Evolutionary conservation across 192 early-diverging fungal species (phyloP), one percentile per base, ranked within the genome.

Genomic region (Coemansia sp.): DNA sequence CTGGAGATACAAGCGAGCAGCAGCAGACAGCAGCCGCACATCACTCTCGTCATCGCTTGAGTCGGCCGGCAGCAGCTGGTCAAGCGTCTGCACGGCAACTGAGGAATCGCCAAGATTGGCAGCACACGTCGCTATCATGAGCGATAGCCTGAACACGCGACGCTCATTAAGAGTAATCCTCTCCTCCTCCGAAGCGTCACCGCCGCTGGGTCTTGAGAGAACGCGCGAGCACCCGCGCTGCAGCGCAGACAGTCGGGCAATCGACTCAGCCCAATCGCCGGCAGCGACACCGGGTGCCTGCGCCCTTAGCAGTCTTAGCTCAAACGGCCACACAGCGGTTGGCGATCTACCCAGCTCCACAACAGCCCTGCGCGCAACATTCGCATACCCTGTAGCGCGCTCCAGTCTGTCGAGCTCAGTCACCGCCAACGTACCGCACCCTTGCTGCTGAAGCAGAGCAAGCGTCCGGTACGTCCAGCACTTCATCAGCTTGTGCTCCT

Each of bases 231-330:
- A 82, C 9, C 62, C 76, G 12, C 80, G 68, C 6, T 51, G 22
- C 43, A 82, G 52, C 10, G 72, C 63, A 9, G 66, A 63, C 16
- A 77, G 66, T 1, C 71, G 65, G 18, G 73, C 71, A n/a, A 66
- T 43, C 4, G 65, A 46, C 26, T 37, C 8, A 0, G 19, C n/a
- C 68, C 68, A 71, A 41, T 61, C 63, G 13, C 49, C 63, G 5
- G 46, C n/a, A 1, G 67, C 65, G 55, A 67, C 5, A 0, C 68
- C 76, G 0, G 80, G 66, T 0, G 63, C 16, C 54, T 43, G 67
- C n/a, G 81, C 81, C 0, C 81, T 40, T 42, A 83, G 18, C 11
- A 78, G 41, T 0, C 81, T 69, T 41, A 83, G 65, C 61, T 75
- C 81, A 22, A 77, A 75, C 65, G 81, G 81, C 81, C 81, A 83